These are phyloP conservation scores for Lenzites betulinus DNA, from an alignment of 768 basidiomycete genomes.

Conservation along the genomic window DNA sequence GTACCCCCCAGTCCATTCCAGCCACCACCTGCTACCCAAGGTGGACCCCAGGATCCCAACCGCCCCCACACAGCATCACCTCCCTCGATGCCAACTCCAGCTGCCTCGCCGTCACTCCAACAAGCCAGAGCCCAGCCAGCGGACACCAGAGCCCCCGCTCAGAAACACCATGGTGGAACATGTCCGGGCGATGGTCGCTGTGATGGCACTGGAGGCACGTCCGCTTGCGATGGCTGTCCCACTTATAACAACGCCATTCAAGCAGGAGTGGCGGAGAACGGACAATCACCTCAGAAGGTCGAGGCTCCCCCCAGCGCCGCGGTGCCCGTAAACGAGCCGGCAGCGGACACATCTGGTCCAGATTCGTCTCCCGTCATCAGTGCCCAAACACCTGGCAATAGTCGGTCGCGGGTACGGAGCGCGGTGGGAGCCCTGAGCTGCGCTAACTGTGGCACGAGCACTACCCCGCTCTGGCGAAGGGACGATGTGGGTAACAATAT, in stretches of 20 bases:
- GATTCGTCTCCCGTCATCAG: constrained; percentile 21
- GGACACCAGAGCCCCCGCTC: background rate
- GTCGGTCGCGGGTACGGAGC: constrained; percentile 30
- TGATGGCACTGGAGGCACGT: constrained; percentile 94
- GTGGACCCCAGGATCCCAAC: constrained; percentile 6
- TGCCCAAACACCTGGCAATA: constrained; percentile 22
- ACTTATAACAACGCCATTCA: constrained; percentile 85
- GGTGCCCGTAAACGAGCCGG: constrained; percentile 1
- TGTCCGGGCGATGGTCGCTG: constrained; percentile 98
- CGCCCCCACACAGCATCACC: constrained; percentile 25
- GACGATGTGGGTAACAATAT: constrained; percentile 92
- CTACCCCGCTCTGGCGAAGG: constrained; percentile 87
- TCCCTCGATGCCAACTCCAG: constrained; percentile 28
- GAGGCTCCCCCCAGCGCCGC: constrained; percentile 32
- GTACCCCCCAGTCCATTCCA: constrained; percentile 22
- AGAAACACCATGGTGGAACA: constrained; percentile 52
- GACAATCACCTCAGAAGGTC: constrained; percentile 35
- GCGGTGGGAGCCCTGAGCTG: constrained; percentile 79
- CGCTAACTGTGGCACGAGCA: constrained; percentile 86
- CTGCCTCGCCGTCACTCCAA: constrained; percentile 24
- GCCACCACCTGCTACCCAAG: constrained; percentile 12
- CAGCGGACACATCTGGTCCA: constrained; percentile 16
- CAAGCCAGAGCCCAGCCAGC: constrained; percentile 19
- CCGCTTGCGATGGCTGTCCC: constrained; percentile 93
- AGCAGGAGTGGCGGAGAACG: constrained; percentile 19